Base-by-base conservation (phyloP, 257 asterid species). In the Ophiorrhiza pumila region DNA sequence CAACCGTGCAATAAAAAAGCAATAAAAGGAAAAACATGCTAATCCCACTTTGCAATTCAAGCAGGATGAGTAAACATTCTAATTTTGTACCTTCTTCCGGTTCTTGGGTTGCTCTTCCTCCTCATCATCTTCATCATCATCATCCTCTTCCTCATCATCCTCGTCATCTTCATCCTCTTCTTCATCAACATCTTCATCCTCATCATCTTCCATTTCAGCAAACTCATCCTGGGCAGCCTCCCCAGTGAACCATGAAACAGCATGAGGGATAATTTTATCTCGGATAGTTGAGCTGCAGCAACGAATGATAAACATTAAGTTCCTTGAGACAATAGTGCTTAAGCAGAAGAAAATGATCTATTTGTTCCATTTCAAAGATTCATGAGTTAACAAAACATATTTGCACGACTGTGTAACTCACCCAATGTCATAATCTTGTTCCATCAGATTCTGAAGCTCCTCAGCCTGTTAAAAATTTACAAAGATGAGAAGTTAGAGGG, bases 201-300 rank as follows among this genome's bases (percentile, higher is more conserved):
- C 97, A 17, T 89, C 96, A 2, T 81, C 92, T 2, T 80, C 92
- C 35, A 81, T 41, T 52, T 87, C 96, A 1, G 73, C 88, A 71
- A 81, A 85, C 56, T 92, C 92, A 14, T 81, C 92, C 62, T 85
- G 82, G 39, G 81, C 90, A 64, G 97, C 97, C 77, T 90, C 98
- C 22, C 98, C 97, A 2, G 98, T 92, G 80, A 86, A 92, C 98
- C 98, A 92, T 65, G 97, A 90, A 14, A 92, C 97, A 0, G 97
- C 98, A 86, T 87, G 97, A 46, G 98, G 95, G 62, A 92, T 92
- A 43, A 90, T 89, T 79, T 89, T 87, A 68, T 92, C 97, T 10
- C 98, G 87, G 64, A 92, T 87, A 0, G 98, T 87, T 42, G 98
- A 88, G 68, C 96, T 92, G 80, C 78, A 83, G 50, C 43, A 64